Percentiles rank a stretch among this genome's conserved stretches.
Evolutionary conservation across 345 rosid species (phyloP).

Genomic region (Ailanthus altissimus): DNA sequence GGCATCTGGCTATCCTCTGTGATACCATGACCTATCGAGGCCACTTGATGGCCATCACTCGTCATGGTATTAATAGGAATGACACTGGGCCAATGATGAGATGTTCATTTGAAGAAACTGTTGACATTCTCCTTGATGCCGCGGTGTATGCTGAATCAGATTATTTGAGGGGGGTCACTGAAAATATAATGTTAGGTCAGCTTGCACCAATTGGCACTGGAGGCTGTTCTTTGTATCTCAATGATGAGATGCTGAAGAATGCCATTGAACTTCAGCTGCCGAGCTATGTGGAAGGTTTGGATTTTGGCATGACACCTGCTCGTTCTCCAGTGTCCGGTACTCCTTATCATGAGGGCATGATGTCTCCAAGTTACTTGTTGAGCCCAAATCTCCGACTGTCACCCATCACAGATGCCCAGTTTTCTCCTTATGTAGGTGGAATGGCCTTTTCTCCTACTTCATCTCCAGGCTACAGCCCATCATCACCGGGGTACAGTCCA

Average conservation of each 20-base stretch:
- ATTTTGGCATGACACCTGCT: slow-evolving; percentile 89
- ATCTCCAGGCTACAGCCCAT: slow-evolving; percentile 83
- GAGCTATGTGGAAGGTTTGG: slow-evolving; percentile 90
- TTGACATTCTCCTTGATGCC: slow-evolving; percentile 96
- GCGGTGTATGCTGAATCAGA: slow-evolving; percentile 94
- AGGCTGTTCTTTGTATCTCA: slow-evolving; percentile 81
- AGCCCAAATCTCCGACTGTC: slow-evolving; percentile 85
- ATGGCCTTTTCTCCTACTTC: slow-evolving; percentile 86
- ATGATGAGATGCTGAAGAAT: slow-evolving; percentile 95
- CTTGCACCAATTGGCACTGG: slow-evolving; percentile 98
- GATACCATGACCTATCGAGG: slow-evolving; percentile 99
- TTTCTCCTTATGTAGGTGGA: slow-evolving; percentile 94
- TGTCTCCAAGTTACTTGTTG: slow-evolving; percentile 84
- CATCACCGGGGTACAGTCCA: slow-evolving; percentile 80
- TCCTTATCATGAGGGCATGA: slow-evolving; percentile 95
- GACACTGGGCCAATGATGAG: slow-evolving; percentile 99
- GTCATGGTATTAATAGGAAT: slow-evolving; percentile 94
- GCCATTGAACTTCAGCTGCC: slow-evolving; percentile 98
- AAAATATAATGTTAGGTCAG: slow-evolving; percentile 96
- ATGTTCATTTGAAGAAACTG: slow-evolving; percentile 98
- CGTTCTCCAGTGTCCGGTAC: slow-evolving; percentile 88
- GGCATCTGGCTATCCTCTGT: slow-evolving; percentile 94
- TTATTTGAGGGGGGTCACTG: slow-evolving; percentile 85
- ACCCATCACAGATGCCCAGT: slow-evolving; percentile 78
- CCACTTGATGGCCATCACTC: slow-evolving; percentile 97